These are phyloP conservation scores for Xylaria sp. DNA, from an alignment of 2,329 filamentous ascomycete species.

Conservation along the genomic window DNA sequence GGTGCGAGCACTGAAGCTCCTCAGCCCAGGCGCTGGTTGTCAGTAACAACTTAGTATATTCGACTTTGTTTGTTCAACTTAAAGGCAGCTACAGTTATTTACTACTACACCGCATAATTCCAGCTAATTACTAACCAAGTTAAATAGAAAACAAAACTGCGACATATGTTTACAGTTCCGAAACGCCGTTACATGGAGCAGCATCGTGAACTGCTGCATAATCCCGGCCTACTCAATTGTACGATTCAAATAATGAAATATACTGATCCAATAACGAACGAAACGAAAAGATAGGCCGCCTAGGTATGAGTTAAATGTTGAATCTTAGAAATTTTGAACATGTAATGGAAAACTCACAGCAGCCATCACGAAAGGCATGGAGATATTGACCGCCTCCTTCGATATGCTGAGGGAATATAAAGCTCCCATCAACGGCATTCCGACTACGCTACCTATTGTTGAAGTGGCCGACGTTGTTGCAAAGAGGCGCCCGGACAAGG, in stretches of 20 bases:
- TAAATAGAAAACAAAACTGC: not conserved
- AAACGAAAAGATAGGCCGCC: conserved; percentile 25
- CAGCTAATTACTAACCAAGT: no score
- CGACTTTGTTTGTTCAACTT: no score
- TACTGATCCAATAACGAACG: conserved; percentile 19
- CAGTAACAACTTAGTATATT: no score
- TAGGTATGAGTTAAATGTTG: conserved; percentile 11
- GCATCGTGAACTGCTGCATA: not conserved
- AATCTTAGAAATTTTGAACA: not conserved
- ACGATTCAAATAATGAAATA: conserved; percentile 5
- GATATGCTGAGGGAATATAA: conserved; percentile 29
- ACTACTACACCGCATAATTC: no score
- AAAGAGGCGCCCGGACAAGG: conserved; percentile 26
- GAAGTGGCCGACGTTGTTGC: conserved; percentile 24
- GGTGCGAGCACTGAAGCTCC: no score
- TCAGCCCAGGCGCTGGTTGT: no score
- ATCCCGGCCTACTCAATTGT: not conserved
- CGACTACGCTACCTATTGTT: conserved; percentile 28
- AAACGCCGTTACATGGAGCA: not conserved
- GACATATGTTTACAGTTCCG: not conserved
- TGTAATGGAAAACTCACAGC: conserved; percentile 5
- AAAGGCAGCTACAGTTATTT: no score
- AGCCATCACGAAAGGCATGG: conserved; percentile 17
- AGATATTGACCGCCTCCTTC: conserved; percentile 1
- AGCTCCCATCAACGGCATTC: conserved; percentile 31